These are phyloP conservation scores for Melocanna baccifera DNA, from an alignment of 176 grass and related monocot species.

Conservation along the genomic window DNA sequence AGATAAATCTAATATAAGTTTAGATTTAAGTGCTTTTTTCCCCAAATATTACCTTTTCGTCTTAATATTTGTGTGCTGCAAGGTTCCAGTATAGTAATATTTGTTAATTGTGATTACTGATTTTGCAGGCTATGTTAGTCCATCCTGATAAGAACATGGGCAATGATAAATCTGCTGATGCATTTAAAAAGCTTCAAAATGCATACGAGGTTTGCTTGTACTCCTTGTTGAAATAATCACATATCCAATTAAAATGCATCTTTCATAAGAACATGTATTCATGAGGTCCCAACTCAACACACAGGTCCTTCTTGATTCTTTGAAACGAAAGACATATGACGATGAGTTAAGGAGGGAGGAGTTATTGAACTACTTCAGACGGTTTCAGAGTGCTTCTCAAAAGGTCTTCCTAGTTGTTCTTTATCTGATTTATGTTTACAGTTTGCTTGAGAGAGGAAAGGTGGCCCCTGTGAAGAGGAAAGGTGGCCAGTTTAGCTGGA, in stretches of 20 bases:
- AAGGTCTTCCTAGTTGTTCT: conserved; percentile 56
- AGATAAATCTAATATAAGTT: conserved; percentile 17
- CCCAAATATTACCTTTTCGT: background rate
- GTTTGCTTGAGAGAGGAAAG: conserved; percentile 18
- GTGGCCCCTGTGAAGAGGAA: background rate
- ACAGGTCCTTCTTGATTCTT: conserved; percentile 97
- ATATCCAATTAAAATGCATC: background rate
- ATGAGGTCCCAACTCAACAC: conserved; percentile 33
- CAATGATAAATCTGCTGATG: conserved; percentile 96
- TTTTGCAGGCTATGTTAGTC: conserved; percentile 98
- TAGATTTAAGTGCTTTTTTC: conserved; percentile 11
- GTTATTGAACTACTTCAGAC: conserved; percentile 79
- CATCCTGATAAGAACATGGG: conserved; percentile 99
- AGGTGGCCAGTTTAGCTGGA: conserved; percentile 15
- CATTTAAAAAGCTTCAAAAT: conserved; percentile 99
- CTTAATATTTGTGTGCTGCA: conserved; percentile 7
- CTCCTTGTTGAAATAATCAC: conserved; percentile 17
- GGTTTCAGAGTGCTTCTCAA: conserved; percentile 77
- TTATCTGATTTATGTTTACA: conserved; percentile 6
- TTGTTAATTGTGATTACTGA: conserved; percentile 38
- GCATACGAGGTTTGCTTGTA: conserved; percentile 77
- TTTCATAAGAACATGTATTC: conserved; percentile 22
- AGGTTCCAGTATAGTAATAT: background rate
- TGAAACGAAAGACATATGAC: conserved; percentile 95
- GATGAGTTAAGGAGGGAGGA: conserved; percentile 94